phyloP scores from a whole-genome alignment of 2,329 filamentous ascomycete genomes.

The Xylaria sp. region DNA sequence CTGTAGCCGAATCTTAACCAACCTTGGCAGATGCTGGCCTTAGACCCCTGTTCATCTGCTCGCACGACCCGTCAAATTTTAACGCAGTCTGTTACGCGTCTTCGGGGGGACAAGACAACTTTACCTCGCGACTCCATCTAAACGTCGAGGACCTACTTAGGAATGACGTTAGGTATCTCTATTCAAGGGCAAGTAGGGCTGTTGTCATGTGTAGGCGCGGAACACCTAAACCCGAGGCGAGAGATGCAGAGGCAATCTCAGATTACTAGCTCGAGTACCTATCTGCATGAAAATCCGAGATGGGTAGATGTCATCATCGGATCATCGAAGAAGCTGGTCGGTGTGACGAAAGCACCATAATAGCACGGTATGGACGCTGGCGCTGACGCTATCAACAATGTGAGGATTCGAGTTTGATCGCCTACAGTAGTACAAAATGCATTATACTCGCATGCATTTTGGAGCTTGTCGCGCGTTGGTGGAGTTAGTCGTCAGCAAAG shows the following conservation, averaged over 20 bases:
- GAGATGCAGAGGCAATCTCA: constrained; percentile 12
- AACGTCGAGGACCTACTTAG: neutral
- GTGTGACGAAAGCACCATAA: constrained; percentile 6
- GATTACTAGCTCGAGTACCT: neutral
- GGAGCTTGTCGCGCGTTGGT: constrained; percentile 24
- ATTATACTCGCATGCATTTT: constrained; percentile 10
- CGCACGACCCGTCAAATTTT: neutral
- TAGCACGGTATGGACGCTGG: constrained; percentile 1
- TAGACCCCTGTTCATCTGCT: neutral
- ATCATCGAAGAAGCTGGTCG: neutral
- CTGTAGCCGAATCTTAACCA: neutral
- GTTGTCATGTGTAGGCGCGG: neutral
- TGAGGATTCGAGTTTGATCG: constrained; percentile 24
- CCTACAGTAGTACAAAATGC: constrained; percentile 16
- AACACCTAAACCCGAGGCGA: constrained; percentile 5
- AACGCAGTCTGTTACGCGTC: constrained; percentile 10
- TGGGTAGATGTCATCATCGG: neutral
- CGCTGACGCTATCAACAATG: neutral
- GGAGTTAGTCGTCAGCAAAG: constrained; percentile 27
- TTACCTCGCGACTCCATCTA: neutral
- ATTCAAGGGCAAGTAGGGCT: neutral
- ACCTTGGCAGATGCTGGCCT: neutral
- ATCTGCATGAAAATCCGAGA: neutral
- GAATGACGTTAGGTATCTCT: neutral
- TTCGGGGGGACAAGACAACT: constrained; percentile 5